Base-by-base conservation (phyloP, 345 rosid genomes). In the Streptanthus diversifolius region DNA sequence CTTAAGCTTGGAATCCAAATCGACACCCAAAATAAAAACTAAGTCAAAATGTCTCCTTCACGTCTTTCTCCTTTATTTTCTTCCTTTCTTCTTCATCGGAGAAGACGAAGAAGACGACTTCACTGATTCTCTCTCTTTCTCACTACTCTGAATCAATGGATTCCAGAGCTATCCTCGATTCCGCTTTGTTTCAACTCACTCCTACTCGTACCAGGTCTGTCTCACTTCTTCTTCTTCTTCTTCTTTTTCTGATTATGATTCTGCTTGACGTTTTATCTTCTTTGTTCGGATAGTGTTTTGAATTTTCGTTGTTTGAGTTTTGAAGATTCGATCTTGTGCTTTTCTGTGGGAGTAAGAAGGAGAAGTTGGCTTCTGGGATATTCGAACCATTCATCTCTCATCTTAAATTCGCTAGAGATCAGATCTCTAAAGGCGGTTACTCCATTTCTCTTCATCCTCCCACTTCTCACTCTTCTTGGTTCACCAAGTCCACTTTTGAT, bases 171-270 rank as follows among this genome's bases (percentile, higher is more conserved):
- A 63, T 79, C 4, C 88, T 91, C 36, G 96, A 91, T 77, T 82
- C 80, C 45, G 96, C 96, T 61, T 76, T 91, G 79, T 85, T 92
- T 70, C 96, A 88, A 43, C 96, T 92, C 80, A 92, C 93, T 47
- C 98, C 96, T n/a, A 88, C 96, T 82, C 82, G 98, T 15, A 89
- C 96, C 43, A 92, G 96, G 97, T 89, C 47, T 7, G 18, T 57
- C 45, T 13, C 37, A 25, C 36, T 52, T 29, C 2, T 49, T 49
- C 30, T 48, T 9, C 12, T 35, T 25, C 17, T 18, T 10, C 25
- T 43, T 3, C 41, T 64, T 0, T 10, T 30, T 13, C 0, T 62
- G 39, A 8, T 29, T 2, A 13, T 51, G 52, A 18, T 47, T 29
- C 9, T 33, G 2, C 30, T 61, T 71, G 69, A 61, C 47, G 43